These are phyloP conservation scores for Neoscytalidium dimidiatum DNA, from an alignment of 2,329 filamentous ascomycete species.

Conservation along the genomic window DNA sequence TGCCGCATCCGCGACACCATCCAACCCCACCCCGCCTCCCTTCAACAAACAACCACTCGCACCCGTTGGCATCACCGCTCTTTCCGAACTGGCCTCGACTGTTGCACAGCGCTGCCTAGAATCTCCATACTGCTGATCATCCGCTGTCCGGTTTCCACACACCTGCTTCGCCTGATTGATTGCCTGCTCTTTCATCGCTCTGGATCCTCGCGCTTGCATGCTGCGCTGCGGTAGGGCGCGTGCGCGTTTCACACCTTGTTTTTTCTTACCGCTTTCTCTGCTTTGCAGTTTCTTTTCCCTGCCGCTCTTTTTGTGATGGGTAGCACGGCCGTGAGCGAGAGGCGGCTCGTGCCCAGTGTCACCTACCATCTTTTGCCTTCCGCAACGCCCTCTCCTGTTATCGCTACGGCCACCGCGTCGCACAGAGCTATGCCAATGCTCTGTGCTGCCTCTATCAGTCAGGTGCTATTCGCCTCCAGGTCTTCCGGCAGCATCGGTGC, in stretches of 20 bases:
- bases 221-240: conserved; percentile 9
- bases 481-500: not conserved
- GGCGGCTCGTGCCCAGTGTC: not conserved
- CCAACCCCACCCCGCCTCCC: not conserved
- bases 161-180: not conserved
- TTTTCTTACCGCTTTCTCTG: not conserved
- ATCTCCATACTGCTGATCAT: not conserved
- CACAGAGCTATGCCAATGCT: not conserved
- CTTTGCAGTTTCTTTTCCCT: not conserved
- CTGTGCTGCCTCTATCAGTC: not conserved
- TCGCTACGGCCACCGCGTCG: not conserved
- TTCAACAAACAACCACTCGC: not conserved
- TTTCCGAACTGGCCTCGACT: not conserved
- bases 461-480: not conserved
- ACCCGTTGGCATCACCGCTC: not conserved
- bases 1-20: not conserved
- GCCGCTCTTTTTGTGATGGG: conserved; percentile 5
- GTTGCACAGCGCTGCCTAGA: not conserved
- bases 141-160: too few relatives aligned
- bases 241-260: conserved; percentile 6
- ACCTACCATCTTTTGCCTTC: not conserved
- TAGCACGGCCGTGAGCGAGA: conserved; percentile 4
- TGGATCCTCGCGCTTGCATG: not conserved
- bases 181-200: not conserved
- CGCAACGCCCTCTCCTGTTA: not conserved